Evolutionary conservation across 495 filamentous ascomycete genomes (phyloP).

Genomic region (Lasiosphaeria hispida): DNA sequence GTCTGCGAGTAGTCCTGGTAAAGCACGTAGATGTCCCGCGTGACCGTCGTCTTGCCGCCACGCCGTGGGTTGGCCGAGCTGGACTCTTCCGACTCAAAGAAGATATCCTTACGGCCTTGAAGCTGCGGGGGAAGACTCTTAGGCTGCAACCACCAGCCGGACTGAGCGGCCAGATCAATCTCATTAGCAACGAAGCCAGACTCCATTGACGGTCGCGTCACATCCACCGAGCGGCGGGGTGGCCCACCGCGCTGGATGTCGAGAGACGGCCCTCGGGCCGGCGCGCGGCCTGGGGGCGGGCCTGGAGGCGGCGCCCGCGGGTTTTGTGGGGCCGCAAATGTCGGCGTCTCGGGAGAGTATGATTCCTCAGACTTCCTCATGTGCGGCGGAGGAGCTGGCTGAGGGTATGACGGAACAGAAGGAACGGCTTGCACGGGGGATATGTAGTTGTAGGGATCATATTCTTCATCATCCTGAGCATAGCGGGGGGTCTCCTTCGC

Average conservation of each 20-base stretch:
- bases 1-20: constrained; percentile 97
- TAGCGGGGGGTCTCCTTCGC: constrained; percentile 46
- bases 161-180: constrained; percentile 68
- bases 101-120: constrained; percentile 78
- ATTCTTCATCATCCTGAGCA: constrained; percentile 60
- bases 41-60: constrained; percentile 65
- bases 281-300: constrained; percentile 40
- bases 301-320: constrained; percentile 47
- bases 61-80: constrained; percentile 56
- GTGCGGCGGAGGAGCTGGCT: constrained; percentile 48
- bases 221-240: constrained; percentile 71
- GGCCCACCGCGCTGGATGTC: constrained; percentile 58
- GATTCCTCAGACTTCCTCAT: constrained; percentile 24
- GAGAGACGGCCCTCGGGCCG: constrained; percentile 63
- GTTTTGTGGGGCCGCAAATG: constrained; percentile 32
- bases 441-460: constrained; percentile 71
- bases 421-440: constrained; percentile 36
- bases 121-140: constrained; percentile 74
- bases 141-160: constrained; percentile 80
- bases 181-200: constrained; percentile 82
- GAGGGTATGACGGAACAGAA: constrained; percentile 42
- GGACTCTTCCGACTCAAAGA: constrained; percentile 79
- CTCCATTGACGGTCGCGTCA: constrained; percentile 58
- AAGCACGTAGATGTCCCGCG: constrained; percentile 78
- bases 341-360: constrained; percentile 23